Evolutionary conservation across 345 rosid genomes (phyloP), one percentile per base, ranked within the genome.

Genomic region (Sapria himalayana): DNA sequence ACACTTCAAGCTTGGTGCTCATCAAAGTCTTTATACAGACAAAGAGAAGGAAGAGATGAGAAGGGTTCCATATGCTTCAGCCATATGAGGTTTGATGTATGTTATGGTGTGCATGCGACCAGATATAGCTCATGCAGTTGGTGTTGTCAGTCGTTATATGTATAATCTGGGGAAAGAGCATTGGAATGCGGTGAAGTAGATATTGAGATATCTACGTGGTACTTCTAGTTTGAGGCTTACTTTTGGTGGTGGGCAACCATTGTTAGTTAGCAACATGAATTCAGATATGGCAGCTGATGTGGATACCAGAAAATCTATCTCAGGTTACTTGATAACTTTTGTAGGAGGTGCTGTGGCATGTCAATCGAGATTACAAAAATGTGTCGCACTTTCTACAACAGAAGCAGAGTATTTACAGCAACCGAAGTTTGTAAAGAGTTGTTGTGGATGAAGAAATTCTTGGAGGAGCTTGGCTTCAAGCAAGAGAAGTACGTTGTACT

Each of bases 1-100:
- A 7, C 51, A 15, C n/a, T 46, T 21, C 16, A 23, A 35, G 29
- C 15, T 46, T 14, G 37, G 42, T 46, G 17, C 37, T 16, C 1
- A 31, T 8, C 39, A 39, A 9, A 15, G 31, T 29, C 46, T 39
- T 39, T 12, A 21, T 9, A 27, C 9, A 19, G 33, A 49, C 19
- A 29, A 0, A 3, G 54, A 49, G 0, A 45, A 2, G 18, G 53
- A 39, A 39, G 51, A 47, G 13, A 37, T 36, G 43, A n/a, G 25
- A 16, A 23, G 27, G 17, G 43, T 47, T 12, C 22, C 43, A 4
- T 47, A 37, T 16, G 33, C 42, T 13, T 23, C 7, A n/a, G 51
- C 4, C 0, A 17, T 37, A 9, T 14, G 43, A 23, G 9, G 24
- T 5, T 36, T 37, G n/a, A 36, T 47, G 32, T 47, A 23, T 2